Evolutionary conservation across 768 basidiomycete genomes (phyloP), one percentile per base, ranked within the genome.

Genomic region (Megacollybia marginata): DNA sequence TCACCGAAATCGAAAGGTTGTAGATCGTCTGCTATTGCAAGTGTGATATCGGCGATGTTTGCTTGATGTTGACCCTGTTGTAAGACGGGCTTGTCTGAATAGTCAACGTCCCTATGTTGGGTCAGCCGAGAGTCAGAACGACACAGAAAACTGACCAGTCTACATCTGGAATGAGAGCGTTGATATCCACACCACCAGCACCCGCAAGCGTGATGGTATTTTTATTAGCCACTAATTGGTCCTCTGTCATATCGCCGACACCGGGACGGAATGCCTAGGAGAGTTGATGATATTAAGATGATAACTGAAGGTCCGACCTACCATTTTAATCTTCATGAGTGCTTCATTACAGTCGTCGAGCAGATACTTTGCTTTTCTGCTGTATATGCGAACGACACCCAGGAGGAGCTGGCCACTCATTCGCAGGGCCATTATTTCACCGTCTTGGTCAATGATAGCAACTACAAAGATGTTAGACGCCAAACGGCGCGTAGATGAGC

Each of bases 261-360:
- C 92, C 95, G 15, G 93, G 92, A 48, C 93, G 85, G 68, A 98
- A 97, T 4, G 93, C 91, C 92, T 92, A 54, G 50, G 44, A 28
- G 42, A 49, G 15, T 23, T 47, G 18, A 23, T 33, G 46, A 4
- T 38, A 16, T 9, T 19, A 9, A 23, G 32, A 10, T 7, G 20
- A 13, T 33, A 44, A n/a, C 46, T 32, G 20, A 34, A 31, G 28
- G 16, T 32, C n/a, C 44, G 10, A 53, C 61, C 19, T 48, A 92
- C 94, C 86, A 96, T 89, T 67, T 94, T 95, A 44, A 97, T 94
- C 66, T 93, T 92, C 35, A 94, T 71, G 42, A 98, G 69, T 0
- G 95, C 93, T 64, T 99, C 96, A 53, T 96, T 96, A 62, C 95
- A 97, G 62, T 99, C 96, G 60, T 99, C 96, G 54, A 97, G 70